Evolutionary conservation across 2,329 filamentous ascomycete genomes (phyloP).

Genomic region (Clarireedia monteithiana): DNA sequence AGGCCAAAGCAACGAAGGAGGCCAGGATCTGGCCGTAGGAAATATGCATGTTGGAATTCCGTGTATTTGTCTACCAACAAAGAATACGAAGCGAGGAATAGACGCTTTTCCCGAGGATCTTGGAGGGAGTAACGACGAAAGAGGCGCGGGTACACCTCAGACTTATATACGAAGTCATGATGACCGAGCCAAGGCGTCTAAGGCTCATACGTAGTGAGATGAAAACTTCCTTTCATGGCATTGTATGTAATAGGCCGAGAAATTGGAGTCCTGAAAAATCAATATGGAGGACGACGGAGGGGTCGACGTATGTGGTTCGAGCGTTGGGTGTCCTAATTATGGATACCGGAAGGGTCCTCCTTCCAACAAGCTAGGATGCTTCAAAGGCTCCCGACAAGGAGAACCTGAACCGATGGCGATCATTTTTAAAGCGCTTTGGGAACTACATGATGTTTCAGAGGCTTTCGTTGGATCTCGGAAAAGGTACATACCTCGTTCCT

Average conservation of each 20-base stretch:
- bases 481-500: not conserved
- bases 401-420: not conserved
- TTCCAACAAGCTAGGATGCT: not conserved
- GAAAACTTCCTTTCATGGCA: not conserved
- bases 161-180: not conserved
- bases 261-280: not conserved
- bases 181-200: not conserved
- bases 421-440: not conserved
- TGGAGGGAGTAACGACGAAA: not conserved
- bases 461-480: not conserved
- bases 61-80: not conserved
- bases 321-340: conserved; percentile 1
- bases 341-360: not conserved
- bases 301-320: not conserved
- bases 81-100: not conserved
- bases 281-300: not conserved
- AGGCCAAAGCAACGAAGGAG: not conserved
- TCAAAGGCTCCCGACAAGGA: not conserved
- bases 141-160: not conserved
- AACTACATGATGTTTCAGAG: too few species aligned
- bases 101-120: not conserved
- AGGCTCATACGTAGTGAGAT: not conserved
- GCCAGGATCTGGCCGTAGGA: not conserved
- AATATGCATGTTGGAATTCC: not conserved
- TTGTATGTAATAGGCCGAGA: not conserved